These are phyloP conservation scores for Vachellia collinsii DNA, from an alignment of 306 rosid genomes.

Conservation along the genomic window DNA sequence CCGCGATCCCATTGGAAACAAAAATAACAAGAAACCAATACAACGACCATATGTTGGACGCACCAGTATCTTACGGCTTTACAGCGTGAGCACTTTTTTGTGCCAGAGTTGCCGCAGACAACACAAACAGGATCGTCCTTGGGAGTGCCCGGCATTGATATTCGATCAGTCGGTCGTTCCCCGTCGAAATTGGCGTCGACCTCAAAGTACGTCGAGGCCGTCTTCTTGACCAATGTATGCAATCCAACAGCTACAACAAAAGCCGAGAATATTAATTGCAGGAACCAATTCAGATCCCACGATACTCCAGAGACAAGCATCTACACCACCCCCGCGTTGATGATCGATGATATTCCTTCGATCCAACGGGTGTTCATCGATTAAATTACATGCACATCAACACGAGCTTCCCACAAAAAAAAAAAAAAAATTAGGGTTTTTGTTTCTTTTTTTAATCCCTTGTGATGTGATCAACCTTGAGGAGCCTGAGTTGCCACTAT, in stretches of 20 bases:
- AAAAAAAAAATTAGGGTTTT: background rate
- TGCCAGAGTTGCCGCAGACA: constrained; percentile 53
- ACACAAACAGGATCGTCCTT: constrained; percentile 46
- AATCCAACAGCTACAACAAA: constrained; percentile 58
- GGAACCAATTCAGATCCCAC: constrained; percentile 92
- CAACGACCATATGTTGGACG: background rate
- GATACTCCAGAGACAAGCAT: constrained; percentile 77
- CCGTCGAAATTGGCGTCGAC: constrained; percentile 82
- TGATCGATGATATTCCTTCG: constrained; percentile 40
- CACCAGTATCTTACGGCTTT: constrained; percentile 85
- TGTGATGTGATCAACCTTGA: background rate
- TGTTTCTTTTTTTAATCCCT: background rate
- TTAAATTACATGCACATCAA: constrained; percentile 3
- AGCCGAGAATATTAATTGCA: constrained; percentile 56
- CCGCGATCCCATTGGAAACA: background rate
- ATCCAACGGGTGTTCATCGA: constrained; percentile 60
- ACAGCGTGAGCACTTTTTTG: constrained; percentile 82
- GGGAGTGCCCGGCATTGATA: constrained; percentile 61
- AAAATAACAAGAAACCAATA: background rate
- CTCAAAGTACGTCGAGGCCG: constrained; percentile 89
- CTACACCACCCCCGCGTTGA: constrained; percentile 55
- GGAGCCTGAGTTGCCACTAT: background rate
- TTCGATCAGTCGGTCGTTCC: constrained; percentile 41
- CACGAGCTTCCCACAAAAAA: background rate
- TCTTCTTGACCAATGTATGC: constrained; percentile 65